phyloP scores from a whole-genome alignment of 441 rosid species.

The Caryocar brasiliense region DNA sequence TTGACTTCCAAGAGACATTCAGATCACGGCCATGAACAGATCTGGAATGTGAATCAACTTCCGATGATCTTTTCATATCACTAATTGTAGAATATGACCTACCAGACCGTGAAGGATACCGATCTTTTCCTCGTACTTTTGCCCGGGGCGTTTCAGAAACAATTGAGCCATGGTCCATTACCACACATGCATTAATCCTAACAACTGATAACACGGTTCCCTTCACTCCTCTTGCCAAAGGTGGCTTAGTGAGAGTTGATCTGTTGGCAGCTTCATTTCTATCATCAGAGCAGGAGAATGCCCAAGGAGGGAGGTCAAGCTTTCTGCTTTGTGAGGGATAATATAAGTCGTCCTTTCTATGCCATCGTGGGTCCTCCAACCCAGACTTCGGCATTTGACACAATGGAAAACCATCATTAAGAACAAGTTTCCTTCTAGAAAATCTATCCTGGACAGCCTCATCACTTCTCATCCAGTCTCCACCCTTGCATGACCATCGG shows the following conservation, averaged over 20 bases:
- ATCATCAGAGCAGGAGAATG: conserved; percentile 70
- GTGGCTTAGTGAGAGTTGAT: conserved; percentile 38
- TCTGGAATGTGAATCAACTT: conserved; percentile 47
- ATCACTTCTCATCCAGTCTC: conserved; percentile 95
- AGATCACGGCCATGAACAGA: conserved; percentile 35
- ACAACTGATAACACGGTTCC: conserved; percentile 74
- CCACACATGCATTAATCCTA: conserved; percentile 95
- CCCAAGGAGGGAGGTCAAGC: conserved; percentile 97
- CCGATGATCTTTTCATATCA: conserved; percentile 61
- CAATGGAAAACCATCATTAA: conserved; percentile 89
- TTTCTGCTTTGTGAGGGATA: conserved; percentile 61
- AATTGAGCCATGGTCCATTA: conserved; percentile 78
- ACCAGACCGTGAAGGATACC: conserved; percentile 54
- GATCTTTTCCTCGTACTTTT: conserved; percentile 70
- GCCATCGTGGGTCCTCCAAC: conserved; percentile 88
- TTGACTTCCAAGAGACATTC: conserved; percentile 38
- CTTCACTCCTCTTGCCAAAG: conserved; percentile 53
- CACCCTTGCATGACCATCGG: conserved; percentile 93
- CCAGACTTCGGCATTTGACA: conserved; percentile 95
- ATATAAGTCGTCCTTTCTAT: conserved; percentile 75
- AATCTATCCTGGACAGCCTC: conserved; percentile 58
- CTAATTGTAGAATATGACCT: conserved; percentile 50
- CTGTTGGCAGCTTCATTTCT: conserved; percentile 41
- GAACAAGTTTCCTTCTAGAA: conserved; percentile 61
- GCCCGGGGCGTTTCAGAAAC: conserved; percentile 65